Evolutionary conservation across 2,329 filamentous ascomycete species (phyloP).

Genomic region (Graphiopsis chlorocephala): DNA sequence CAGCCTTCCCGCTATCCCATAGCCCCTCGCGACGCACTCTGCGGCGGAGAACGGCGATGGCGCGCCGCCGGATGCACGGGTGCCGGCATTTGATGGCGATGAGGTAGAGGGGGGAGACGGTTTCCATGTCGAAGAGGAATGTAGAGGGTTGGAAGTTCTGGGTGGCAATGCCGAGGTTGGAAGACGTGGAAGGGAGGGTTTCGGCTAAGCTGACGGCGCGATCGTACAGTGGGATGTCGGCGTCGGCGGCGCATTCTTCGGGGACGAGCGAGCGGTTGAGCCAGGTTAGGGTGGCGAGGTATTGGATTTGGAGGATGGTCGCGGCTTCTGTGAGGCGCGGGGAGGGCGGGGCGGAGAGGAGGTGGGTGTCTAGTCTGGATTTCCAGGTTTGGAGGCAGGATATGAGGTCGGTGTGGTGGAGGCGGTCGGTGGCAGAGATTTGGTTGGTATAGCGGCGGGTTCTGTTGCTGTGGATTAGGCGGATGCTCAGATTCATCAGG

Average conservation of each 20-base stretch:
- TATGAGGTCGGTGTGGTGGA: slow-evolving; percentile 11
- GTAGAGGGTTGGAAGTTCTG: slow-evolving; percentile 8
- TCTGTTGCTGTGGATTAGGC: slow-evolving; percentile 20
- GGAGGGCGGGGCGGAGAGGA: background rate
- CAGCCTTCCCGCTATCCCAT: slow-evolving; percentile 21
- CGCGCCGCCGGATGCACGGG: slow-evolving; percentile 22
- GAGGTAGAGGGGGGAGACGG: slow-evolving; percentile 26
- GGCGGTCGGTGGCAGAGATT: slow-evolving; percentile 15
- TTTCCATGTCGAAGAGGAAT: slow-evolving; percentile 30
- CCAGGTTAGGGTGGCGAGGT: slow-evolving; percentile 23
- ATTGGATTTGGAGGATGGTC: slow-evolving; percentile 22
- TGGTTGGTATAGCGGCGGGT: slow-evolving; percentile 15
- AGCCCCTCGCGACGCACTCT: slow-evolving; percentile 23
- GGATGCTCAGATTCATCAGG: slow-evolving; percentile 21
- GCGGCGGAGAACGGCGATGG: slow-evolving; percentile 23
- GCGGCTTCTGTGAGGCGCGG: slow-evolving; percentile 16
- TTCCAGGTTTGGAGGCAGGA: slow-evolving; percentile 14
- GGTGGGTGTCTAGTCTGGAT: slow-evolving; percentile 13
- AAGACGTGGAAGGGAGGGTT: background rate
- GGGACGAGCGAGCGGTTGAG: slow-evolving; percentile 18
- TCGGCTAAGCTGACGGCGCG: slow-evolving; percentile 20
- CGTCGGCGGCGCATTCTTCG: slow-evolving; percentile 21
- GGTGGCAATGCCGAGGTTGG: background rate
- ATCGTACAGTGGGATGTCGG: slow-evolving; percentile 17
- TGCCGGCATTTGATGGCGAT: slow-evolving; percentile 28